phyloP scores from a whole-genome alignment of 2,329 filamentous ascomycete genomes.

The Colletotrichum sp. region DNA sequence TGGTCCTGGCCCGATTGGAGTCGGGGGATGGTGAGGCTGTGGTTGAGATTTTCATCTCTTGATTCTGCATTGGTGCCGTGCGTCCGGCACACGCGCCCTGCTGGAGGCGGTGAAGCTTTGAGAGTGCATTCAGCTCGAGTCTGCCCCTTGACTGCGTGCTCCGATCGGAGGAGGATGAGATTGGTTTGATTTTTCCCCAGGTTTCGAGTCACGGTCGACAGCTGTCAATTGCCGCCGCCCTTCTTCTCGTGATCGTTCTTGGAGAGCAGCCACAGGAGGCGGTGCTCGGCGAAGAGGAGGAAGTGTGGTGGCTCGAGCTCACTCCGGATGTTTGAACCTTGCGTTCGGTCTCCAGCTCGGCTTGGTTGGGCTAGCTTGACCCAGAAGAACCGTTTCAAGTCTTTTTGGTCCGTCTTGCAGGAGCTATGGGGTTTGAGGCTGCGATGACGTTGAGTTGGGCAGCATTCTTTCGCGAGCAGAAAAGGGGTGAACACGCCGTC shows the following conservation, averaged over 20 bases:
- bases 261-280: background rate
- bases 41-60: background rate
- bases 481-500: background rate
- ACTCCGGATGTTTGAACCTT: background rate
- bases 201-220: background rate
- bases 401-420: background rate
- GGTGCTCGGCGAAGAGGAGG: background rate
- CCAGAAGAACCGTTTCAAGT: background rate
- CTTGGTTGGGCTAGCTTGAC: background rate
- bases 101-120: background rate
- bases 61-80: background rate
- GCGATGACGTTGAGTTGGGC: background rate
- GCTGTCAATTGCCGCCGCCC: background rate
- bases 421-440: background rate
- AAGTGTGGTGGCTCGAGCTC: constrained; percentile 8
- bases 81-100: background rate
- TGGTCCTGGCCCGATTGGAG: background rate
- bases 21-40: background rate
- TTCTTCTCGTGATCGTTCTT: background rate
- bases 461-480: background rate
- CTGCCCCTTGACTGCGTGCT: background rate
- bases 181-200: background rate
- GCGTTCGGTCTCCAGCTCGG: background rate
- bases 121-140: background rate
- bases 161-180: background rate